Conservation (phyloP, 306 rosid genomes). For the Dalbergia cochinchinensis region DNA sequence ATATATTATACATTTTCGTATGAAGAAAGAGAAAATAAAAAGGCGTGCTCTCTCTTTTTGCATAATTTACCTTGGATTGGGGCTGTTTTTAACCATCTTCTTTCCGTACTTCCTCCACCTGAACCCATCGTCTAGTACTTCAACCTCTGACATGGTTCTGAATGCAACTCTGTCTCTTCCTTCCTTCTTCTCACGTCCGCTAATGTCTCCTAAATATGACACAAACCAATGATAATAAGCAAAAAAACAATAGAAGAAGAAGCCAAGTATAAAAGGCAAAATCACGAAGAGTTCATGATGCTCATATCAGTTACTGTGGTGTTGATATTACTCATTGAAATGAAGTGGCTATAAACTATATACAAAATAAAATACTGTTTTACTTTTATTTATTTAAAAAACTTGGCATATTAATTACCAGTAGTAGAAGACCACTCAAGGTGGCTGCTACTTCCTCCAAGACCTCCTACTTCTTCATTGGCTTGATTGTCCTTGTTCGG, state of each 20-base stretch:
- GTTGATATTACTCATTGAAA: background rate
- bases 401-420: slow-evolving; percentile 62
- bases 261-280: background rate
- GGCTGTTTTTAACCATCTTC: slow-evolving; percentile 93
- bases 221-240: slow-evolving; percentile 9
- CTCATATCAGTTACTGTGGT: background rate
- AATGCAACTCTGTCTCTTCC: slow-evolving; percentile 65
- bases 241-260: background rate
- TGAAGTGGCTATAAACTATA: background rate
- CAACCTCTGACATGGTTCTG: slow-evolving; percentile 79
- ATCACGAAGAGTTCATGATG: background rate
- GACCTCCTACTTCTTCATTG: slow-evolving; percentile 43
- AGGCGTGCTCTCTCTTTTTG: background rate
- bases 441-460: slow-evolving; percentile 55
- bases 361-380: background rate
- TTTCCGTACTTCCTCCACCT: slow-evolving; percentile 97
- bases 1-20: background rate
- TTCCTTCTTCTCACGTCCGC: slow-evolving; percentile 52
- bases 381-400: background rate
- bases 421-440: slow-evolving; percentile 47
- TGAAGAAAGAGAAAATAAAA: background rate
- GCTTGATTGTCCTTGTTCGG: slow-evolving; percentile 42
- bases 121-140: slow-evolving; percentile 84
- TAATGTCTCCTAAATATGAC: slow-evolving; percentile 46
- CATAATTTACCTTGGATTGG: slow-evolving; percentile 77